Conservation (phyloP, 2,329 filamentous ascomycete species). For the Taxawa tesnikishii region DNA sequence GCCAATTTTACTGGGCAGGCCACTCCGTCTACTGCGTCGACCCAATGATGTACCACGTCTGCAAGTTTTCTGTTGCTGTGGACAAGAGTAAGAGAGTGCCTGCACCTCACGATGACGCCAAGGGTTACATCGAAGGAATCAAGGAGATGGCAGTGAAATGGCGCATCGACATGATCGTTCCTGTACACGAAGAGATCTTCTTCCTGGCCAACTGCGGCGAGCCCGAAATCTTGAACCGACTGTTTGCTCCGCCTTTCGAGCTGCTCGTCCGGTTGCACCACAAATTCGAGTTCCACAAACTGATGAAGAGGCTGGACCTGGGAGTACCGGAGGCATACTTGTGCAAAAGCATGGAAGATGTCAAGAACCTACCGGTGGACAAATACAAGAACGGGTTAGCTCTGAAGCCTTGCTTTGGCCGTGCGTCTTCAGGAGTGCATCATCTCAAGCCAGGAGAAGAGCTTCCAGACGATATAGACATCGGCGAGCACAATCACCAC, state of each 20-base stretch:
- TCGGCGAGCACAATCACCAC: conserved; percentile 9
- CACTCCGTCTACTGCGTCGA: no score
- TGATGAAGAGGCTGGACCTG: conserved; percentile 12
- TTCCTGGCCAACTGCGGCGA: conserved; percentile 15
- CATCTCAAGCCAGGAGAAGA: conserved; percentile 10
- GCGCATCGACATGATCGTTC: no score
- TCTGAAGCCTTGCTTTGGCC: conserved; percentile 19
- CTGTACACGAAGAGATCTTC: conserved; percentile 21
- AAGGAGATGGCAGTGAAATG: no score
- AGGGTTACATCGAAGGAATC: no score
- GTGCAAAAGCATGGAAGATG: conserved; percentile 13
- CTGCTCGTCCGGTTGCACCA: conserved; percentile 18
- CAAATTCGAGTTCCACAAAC: conserved; percentile 17
- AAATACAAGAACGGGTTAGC: conserved; percentile 14
- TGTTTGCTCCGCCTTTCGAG: conserved; percentile 17
- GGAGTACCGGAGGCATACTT: conserved; percentile 14
- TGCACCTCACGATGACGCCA: no score
- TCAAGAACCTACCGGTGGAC: conserved; percentile 7
- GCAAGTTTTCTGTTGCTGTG: no score
- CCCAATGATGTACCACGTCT: no score
- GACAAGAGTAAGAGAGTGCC: no score
- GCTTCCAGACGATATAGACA: conserved; percentile 8
- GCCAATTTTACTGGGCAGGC: no score
- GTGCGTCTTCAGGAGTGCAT: conserved; percentile 11
- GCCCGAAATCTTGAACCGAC: conserved; percentile 11